Evolutionary conservation across 768 basidiomycete genomes (phyloP).

Genomic region (Royoungia palumana): DNA sequence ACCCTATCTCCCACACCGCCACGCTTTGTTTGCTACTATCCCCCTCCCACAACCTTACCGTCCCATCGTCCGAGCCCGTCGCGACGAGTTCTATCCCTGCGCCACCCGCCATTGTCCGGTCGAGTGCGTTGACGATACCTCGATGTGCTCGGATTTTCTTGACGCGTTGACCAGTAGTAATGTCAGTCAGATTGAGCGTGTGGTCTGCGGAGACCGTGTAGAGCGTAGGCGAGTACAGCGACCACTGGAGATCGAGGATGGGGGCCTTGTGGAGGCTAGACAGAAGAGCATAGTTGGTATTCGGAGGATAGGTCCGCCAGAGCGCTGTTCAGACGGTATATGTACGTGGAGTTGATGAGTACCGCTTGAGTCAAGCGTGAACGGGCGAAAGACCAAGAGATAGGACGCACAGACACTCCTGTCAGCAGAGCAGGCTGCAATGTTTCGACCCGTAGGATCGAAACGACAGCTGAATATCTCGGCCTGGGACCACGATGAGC

Average conservation of each 20-base stretch:
- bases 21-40: constrained; percentile 70
- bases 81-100: constrained; percentile 82
- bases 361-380: background rate
- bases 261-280: constrained; percentile 84
- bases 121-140: constrained; percentile 87
- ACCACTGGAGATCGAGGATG: constrained; percentile 91
- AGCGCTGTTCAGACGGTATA: constrained; percentile 47
- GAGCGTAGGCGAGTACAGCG: constrained; percentile 63
- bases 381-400: background rate
- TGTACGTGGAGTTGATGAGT: background rate
- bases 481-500: constrained; percentile 38
- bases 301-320: constrained; percentile 90
- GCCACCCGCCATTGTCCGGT: constrained; percentile 81
- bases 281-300: constrained; percentile 88
- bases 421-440: constrained; percentile 91
- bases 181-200: constrained; percentile 69
- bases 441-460: constrained; percentile 89
- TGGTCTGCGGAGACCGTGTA: constrained; percentile 93
- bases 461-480: constrained; percentile 93
- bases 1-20: constrained; percentile 78
- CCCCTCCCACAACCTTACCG: constrained; percentile 89
- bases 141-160: constrained; percentile 84
- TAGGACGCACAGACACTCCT: constrained; percentile 76
- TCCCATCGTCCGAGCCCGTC: constrained; percentile 90
- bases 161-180: constrained; percentile 78